These are phyloP conservation scores for Eucalyptus cladocalyx DNA, from an alignment of 345 rosid genomes.

Conservation along the genomic window DNA sequence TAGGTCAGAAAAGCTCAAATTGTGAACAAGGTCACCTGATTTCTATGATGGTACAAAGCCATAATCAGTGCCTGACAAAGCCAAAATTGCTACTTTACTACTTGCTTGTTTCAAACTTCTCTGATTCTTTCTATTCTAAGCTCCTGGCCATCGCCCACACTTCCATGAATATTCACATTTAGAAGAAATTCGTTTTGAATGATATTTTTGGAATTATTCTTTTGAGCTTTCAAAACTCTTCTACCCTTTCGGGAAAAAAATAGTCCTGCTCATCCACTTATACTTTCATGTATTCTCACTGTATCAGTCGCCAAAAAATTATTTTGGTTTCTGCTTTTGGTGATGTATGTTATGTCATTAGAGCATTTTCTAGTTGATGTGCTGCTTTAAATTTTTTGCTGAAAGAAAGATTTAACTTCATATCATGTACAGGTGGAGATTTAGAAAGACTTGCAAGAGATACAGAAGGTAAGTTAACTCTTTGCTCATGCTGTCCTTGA, in stretches of 20 bases:
- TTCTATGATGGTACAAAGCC: background rate
- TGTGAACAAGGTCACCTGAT: background rate
- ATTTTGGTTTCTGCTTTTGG: background rate
- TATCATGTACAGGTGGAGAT: conserved; percentile 40
- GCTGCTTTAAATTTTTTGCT: background rate
- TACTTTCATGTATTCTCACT: background rate
- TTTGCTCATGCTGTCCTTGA: background rate
- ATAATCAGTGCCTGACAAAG: background rate
- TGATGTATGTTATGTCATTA: background rate
- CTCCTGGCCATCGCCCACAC: background rate
- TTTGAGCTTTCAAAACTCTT: background rate
- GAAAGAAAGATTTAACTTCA: background rate
- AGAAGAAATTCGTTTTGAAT: background rate
- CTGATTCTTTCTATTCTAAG: background rate
- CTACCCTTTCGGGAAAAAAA: background rate
- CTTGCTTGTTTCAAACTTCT: background rate
- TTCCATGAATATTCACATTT: background rate
- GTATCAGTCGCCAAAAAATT: background rate
- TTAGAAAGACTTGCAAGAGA: conserved; percentile 70
- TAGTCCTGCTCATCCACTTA: background rate
- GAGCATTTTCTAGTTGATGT: background rate
- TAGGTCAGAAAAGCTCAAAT: background rate
- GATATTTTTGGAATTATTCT: background rate
- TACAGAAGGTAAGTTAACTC: conserved; percentile 57
- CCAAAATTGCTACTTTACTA: background rate